Evolutionary conservation across 306 rosid genomes (phyloP).

Genomic region (Malus sieversii): DNA sequence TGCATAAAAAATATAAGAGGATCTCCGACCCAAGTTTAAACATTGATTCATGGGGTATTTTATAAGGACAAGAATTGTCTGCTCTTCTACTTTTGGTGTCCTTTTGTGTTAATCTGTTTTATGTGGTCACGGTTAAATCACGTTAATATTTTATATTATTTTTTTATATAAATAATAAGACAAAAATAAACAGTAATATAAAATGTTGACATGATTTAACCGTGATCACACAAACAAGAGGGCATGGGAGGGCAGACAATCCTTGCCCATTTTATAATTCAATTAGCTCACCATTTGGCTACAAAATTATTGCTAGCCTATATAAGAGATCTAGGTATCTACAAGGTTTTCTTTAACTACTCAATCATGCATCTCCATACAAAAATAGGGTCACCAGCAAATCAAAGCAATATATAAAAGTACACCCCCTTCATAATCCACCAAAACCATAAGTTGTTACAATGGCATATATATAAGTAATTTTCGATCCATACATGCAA

Average conservation of each 20-base stretch:
- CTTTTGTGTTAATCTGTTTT: accelerated
- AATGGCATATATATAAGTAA: not conserved
- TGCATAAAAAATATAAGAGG: slow-evolving; percentile 15
- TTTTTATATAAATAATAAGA: no score
- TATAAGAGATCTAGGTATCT: slow-evolving; percentile 28
- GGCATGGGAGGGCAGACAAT: no score
- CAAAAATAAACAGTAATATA: no score
- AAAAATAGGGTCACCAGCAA: not conserved
- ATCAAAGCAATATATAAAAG: not conserved
- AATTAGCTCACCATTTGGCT: slow-evolving; percentile 21
- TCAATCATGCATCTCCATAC: slow-evolving; percentile 30
- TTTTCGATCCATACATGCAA: no score
- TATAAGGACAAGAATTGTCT: not conserved
- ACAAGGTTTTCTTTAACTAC: slow-evolving; percentile 12
- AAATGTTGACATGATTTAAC: no score
- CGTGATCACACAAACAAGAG: no score
- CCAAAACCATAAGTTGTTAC: not conserved
- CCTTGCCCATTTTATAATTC: not conserved
- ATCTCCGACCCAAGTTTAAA: slow-evolving; percentile 38
- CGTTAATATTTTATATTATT: no score
- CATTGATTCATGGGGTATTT: slow-evolving; percentile 33
- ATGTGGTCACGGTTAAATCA: no score
- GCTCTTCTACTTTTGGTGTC: no score
- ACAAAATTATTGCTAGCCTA: slow-evolving; percentile 4
- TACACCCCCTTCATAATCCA: slow-evolving; percentile 9